Evolutionary conservation across 768 basidiomycete species (phyloP).

Genomic region (Leccinum pellstonianum): DNA sequence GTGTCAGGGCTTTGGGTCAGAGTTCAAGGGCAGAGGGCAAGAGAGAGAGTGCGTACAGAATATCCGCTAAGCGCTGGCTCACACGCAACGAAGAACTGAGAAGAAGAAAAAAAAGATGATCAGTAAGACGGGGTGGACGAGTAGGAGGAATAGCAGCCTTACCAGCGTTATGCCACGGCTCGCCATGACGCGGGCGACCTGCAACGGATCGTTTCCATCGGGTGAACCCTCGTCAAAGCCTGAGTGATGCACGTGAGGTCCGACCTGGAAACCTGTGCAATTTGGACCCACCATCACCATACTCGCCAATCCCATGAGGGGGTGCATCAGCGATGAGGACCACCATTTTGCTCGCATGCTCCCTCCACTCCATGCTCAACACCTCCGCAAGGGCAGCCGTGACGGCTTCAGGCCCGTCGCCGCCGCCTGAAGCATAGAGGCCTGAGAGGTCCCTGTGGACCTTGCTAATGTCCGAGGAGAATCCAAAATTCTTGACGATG

Average conservation of each 20-base stretch:
- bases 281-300: slow-evolving; percentile 76
- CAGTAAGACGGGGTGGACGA: not conserved
- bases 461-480: slow-evolving; percentile 86
- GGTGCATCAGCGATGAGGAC: slow-evolving; percentile 97
- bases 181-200: slow-evolving; percentile 88
- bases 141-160: slow-evolving; percentile 29
- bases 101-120: slow-evolving; percentile 10
- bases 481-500: slow-evolving; percentile 90
- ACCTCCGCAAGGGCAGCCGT: slow-evolving; percentile 90
- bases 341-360: slow-evolving; percentile 88
- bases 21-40: slow-evolving; percentile 17
- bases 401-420: slow-evolving; percentile 96
- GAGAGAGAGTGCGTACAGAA: slow-evolving; percentile 50
- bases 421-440: slow-evolving; percentile 86
- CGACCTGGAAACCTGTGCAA: not conserved
- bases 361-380: slow-evolving; percentile 88
- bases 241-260: slow-evolving; percentile 33
- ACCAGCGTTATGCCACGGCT: slow-evolving; percentile 87
- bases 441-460: slow-evolving; percentile 82
- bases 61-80: slow-evolving; percentile 95
- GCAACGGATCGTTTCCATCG: slow-evolving; percentile 88
- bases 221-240: slow-evolving; percentile 94
- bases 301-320: slow-evolving; percentile 96
- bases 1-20: slow-evolving; percentile 17
- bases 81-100: slow-evolving; percentile 97